Conservation (phyloP, 495 filamentous ascomycete species). For the Viridothelium virens region DNA sequence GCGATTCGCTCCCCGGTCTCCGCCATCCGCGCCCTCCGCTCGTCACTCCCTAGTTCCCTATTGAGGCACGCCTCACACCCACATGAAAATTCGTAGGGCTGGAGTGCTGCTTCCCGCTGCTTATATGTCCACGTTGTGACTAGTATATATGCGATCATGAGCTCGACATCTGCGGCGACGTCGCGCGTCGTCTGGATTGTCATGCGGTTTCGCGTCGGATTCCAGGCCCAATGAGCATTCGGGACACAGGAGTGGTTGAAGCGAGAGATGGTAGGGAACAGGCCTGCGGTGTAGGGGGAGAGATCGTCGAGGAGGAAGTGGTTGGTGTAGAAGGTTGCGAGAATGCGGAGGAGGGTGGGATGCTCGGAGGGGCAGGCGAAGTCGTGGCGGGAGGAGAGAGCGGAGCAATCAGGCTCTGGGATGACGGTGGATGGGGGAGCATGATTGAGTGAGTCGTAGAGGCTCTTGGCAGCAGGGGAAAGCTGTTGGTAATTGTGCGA, state of each 20-base stretch:
- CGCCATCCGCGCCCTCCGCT: neutral
- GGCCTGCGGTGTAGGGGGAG: neutral
- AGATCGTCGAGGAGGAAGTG: conserved; percentile 9
- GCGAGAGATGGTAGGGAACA: conserved; percentile 23
- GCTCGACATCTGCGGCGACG: conserved; percentile 23
- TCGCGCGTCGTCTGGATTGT: conserved; percentile 24
- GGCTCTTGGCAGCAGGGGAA: conserved; percentile 11
- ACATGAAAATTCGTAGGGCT: neutral
- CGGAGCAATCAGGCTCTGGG: too few relatives aligned
- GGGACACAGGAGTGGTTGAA: conserved; percentile 32
- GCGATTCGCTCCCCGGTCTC: neutral
- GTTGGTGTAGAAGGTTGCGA: conserved; percentile 23
- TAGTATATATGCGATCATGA: conserved; percentile 22
- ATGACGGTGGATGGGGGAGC: too few relatives aligned
- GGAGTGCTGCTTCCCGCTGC: neutral
- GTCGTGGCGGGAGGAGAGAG: too few relatives aligned
- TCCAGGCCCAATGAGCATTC: conserved; percentile 23
- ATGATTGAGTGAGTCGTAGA: too few relatives aligned
- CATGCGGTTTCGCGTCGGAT: conserved; percentile 15
- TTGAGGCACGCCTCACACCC: neutral
- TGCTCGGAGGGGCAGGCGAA: conserved; percentile 15
- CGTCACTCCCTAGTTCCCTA: neutral
- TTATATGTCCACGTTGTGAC: neutral
- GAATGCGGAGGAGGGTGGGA: conserved; percentile 22
- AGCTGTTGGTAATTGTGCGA: conserved; percentile 20